Percentiles rank a stretch among this genome's conserved stretches.
These are phyloP conservation scores for Deuterostichococcus epilithicus DNA, from an alignment of 139 green algal species.

Conservation along the genomic window DNA sequence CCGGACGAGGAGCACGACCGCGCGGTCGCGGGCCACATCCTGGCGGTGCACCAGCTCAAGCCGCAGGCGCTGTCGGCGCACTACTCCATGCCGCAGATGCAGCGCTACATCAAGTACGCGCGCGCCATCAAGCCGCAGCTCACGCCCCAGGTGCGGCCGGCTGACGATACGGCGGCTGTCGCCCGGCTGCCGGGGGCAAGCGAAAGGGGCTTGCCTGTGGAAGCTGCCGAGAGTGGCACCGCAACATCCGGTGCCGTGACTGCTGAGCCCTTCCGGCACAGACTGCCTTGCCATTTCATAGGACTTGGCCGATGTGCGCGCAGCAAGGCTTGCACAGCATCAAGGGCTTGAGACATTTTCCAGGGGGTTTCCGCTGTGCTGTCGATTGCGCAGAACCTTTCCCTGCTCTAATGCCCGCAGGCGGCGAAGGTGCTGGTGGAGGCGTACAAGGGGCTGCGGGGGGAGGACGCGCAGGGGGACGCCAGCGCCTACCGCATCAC, in stretches of 20 bases:
- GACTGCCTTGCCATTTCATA: not conserved
- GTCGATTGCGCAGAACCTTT: no score
- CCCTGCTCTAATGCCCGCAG: slow-evolving; percentile 26
- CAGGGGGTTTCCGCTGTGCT: no score
- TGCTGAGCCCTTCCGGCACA: no score
- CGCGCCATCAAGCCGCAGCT: slow-evolving; percentile 80
- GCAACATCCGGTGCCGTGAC: not conserved
- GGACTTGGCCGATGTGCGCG: not conserved
- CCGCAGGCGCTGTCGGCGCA: slow-evolving; percentile 45
- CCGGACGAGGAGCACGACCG: slow-evolving; percentile 70
- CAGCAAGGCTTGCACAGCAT: not conserved
- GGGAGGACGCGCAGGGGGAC: slow-evolving; percentile 79
- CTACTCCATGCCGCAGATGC: slow-evolving; percentile 85
- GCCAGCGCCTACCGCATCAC: slow-evolving; percentile 86
- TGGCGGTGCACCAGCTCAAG: slow-evolving; percentile 57
- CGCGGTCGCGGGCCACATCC: slow-evolving; percentile 80
- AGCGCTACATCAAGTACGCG: slow-evolving; percentile 94
- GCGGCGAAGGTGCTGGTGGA: slow-evolving; percentile 67
- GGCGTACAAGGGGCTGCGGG: slow-evolving; percentile 83
- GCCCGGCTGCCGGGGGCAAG: no score
- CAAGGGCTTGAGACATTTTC: no score
- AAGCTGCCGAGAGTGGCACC: not conserved
- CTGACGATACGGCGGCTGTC: not conserved
- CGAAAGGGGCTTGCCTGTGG: no score
- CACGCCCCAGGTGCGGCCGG: slow-evolving; percentile 31